Base-by-base conservation (phyloP, 129 eudicot genomes). In the Tagetes patula region DNA sequence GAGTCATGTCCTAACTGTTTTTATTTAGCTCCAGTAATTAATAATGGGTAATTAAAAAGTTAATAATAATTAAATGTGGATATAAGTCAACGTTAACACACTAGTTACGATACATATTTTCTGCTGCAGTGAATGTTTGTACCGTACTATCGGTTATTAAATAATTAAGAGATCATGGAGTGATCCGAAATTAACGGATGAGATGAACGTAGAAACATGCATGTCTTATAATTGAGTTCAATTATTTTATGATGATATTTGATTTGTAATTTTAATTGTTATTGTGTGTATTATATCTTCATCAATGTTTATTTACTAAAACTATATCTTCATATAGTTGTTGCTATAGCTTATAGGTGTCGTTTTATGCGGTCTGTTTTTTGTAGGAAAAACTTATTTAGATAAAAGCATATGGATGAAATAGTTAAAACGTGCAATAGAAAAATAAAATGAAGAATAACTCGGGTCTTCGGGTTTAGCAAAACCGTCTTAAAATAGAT, bases 51-150 rank as follows among this genome's bases (percentile, higher is more conserved):
- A 69, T 37, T 38, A 54, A 20, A 20, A 20, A 20, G 42, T 49
- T 49, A 32, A 33, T 70, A 30, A 12, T 69, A 39, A 38, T 77
- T 62, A 11, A 77, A 52, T 52, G 67, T 43, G 39, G 39, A 71
- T 41, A 54, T 65, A 52, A 78, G 82, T 78, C 77, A 71, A 78
- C 82, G 82, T 78, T 73, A 71, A 78, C 82, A 71, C 72, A 62
- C 79, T 56, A 41, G 68, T 76, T 67, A 42, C 75, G 69, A 76
- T 76, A 58, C 69, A 36, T 75, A 41, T 40, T 65, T 75, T 75
- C 56, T 59, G 50, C 49, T 63, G 82, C 77, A 70, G 30, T 78
- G 77, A 64, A 78, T 78, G 82, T 78, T 78, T 78, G 82, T 78
- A 78, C 82, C 36, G 81, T 77, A 77, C 71, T 11, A 70, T 38